These are phyloP conservation scores for Backusella psychrophila DNA, from an alignment of 192 early-diverging fungal genomes.

Conservation along the genomic window DNA sequence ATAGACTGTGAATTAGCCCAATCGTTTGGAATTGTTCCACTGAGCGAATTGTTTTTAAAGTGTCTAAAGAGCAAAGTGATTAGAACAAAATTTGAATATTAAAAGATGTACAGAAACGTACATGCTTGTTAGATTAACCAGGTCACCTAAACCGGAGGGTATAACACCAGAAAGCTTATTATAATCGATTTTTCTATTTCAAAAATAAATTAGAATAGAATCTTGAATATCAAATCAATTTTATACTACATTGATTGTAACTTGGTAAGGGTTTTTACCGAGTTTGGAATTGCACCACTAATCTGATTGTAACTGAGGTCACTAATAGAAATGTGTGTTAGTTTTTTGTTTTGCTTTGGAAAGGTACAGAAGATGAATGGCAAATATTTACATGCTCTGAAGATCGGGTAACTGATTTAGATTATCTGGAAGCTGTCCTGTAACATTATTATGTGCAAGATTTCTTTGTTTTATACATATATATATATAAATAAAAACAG, in stretches of 20 bases:
- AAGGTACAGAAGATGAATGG: neutral
- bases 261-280: no score
- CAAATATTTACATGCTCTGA: slow-evolving; percentile 16
- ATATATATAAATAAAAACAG: neutral
- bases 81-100: neutral
- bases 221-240: no score
- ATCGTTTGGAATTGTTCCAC: neutral
- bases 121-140: slow-evolving; percentile 1
- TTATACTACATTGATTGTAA: no score
- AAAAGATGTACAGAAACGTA: neutral
- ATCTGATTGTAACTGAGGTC: no score
- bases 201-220: neutral
- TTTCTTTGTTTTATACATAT: slow-evolving; percentile 15
- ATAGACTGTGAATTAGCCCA: neutral
- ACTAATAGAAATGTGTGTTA: neutral
- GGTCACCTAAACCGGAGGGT: neutral
- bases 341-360: neutral
- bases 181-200: neutral
- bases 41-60: slow-evolving; percentile 4
- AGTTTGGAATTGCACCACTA: no score
- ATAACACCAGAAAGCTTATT: neutral
- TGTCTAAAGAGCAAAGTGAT: neutral
- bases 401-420: slow-evolving; percentile 21
- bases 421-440: slow-evolving; percentile 28
- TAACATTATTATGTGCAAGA: slow-evolving; percentile 27